Evolutionary conservation across 108 stramenopile species (phyloP).

Genomic region (Cyclotella cryptica): DNA sequence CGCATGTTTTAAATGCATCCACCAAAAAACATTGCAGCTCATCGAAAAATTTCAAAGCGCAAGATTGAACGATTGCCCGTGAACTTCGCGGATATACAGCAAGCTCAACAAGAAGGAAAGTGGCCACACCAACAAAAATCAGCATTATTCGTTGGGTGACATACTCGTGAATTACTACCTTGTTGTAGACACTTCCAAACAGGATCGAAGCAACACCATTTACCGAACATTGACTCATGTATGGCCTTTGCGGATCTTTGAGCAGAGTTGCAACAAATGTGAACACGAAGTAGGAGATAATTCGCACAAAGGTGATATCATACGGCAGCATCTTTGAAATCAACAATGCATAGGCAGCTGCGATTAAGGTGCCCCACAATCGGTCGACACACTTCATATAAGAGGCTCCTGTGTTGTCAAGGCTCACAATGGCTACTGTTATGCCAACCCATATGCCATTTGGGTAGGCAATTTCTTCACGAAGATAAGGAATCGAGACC

Average conservation of each 20-base stretch:
- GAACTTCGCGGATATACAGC: constrained; percentile 50
- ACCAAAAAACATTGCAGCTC: constrained; percentile 3
- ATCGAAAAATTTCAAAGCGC: constrained; percentile 48
- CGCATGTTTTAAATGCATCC: background rate
- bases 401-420: constrained; percentile 48
- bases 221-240: constrained; percentile 52
- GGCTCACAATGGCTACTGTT: constrained; percentile 58
- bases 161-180: constrained; percentile 41
- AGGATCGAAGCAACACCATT: constrained; percentile 55
- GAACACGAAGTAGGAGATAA: constrained; percentile 40
- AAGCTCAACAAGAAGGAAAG: constrained; percentile 52
- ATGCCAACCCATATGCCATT: constrained; percentile 58
- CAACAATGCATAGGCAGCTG: constrained; percentile 53
- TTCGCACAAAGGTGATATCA: constrained; percentile 25
- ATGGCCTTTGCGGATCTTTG: constrained; percentile 48
- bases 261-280: constrained; percentile 50
- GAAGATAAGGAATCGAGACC: constrained; percentile 51
- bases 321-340: constrained; percentile 49
- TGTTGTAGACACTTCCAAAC: constrained; percentile 50
- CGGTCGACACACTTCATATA: constrained; percentile 57
- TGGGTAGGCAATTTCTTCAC: constrained; percentile 46
- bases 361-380: constrained; percentile 58
- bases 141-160: constrained; percentile 56
- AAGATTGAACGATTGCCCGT: constrained; percentile 42
- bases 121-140: constrained; percentile 56